A percentile compares a stretch with the other conserved stretches of the same genome.
These are phyloP conservation scores for Quercus glauca DNA, from an alignment of 306 rosid genomes.

Conservation along the genomic window DNA sequence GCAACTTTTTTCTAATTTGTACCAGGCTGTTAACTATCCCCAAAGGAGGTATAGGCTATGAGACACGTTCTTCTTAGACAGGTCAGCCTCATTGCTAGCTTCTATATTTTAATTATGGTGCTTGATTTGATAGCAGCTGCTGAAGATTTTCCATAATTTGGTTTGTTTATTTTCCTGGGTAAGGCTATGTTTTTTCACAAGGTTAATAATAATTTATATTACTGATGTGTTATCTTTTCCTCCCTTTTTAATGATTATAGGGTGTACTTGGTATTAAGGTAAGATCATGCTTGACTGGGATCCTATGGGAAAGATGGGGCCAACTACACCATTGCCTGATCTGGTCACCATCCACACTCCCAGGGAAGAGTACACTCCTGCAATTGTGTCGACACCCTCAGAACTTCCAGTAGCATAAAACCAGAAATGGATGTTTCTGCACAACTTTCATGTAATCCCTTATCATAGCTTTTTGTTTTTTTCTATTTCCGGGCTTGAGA, in stretches of 20 bases:
- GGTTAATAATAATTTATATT: background rate
- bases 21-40: conserved; percentile 88
- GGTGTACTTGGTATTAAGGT: conserved; percentile 83
- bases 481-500: background rate
- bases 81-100: conserved; percentile 35
- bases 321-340: conserved; percentile 68
- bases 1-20: conserved; percentile 24
- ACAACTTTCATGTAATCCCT: background rate
- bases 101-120: background rate
- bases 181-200: background rate
- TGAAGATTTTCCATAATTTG: background rate
- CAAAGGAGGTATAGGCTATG: conserved; percentile 90
- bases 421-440: background rate
- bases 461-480: background rate
- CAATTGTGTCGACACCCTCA: conserved; percentile 7
- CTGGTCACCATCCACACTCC: conserved; percentile 41
- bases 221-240: background rate
- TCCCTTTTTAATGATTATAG: conserved; percentile 7
- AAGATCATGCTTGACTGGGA: conserved; percentile 86
- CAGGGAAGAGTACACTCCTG: conserved; percentile 34
- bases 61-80: conserved; percentile 57
- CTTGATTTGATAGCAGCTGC: background rate
- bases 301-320: conserved; percentile 76
- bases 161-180: background rate
- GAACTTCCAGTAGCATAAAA: conserved; percentile 28